Evolutionary conservation across 2,329 filamentous ascomycete species (phyloP), one percentile per base, ranked within the genome.

Genomic region (Alternaria sp.): DNA sequence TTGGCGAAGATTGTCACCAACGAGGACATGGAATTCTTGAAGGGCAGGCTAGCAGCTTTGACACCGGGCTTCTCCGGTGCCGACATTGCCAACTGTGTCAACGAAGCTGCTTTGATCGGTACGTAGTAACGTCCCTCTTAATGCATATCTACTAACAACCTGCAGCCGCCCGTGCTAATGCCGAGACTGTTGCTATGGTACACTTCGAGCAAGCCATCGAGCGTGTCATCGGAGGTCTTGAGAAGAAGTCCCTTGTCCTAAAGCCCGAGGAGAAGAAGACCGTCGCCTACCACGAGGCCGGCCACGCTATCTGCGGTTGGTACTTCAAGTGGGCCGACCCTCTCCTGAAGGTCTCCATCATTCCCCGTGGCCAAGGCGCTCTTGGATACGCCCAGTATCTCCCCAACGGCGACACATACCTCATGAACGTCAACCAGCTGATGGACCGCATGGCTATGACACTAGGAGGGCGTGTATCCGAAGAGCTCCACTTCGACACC

Each of bases 401-500:
- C n/a, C 96, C 96, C 1, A 87, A 90, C 21, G 90, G 90, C 60
- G 96, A 99, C 77, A 93, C 93, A 9, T 98, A 98, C 80, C 87
- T 99, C 68, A 96, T 99, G 94, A 97, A 91, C 76, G 90, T 93
- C 68, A 90, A 94, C 78, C 96, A 99, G 82, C 86, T 99, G 45
- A 97, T 98, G 93, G 96, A 99, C 80, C 93, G 96, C 72, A 99
- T 99, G 96, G 96, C 96, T 68, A 99, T 99, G 96, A 97, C 95
- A 3, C 90, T 99, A 59, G 96, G 94, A 72, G 96, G 96, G 2
- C 93, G 96, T 69, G 92, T 99, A 23, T 96, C 91, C 19, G 96
- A 99, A 82, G 96, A 99, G 81, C 84, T 99, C 8, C 95, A 99
- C 83, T 99, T 99, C 82, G 91, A 96, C 32, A 97, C 93, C 0